A percentile compares a stretch with the other conserved stretches of the same genome.
Evolutionary conservation across 805 yeast species (phyloP).

Genomic region (Metschnikowia anglica): DNA sequence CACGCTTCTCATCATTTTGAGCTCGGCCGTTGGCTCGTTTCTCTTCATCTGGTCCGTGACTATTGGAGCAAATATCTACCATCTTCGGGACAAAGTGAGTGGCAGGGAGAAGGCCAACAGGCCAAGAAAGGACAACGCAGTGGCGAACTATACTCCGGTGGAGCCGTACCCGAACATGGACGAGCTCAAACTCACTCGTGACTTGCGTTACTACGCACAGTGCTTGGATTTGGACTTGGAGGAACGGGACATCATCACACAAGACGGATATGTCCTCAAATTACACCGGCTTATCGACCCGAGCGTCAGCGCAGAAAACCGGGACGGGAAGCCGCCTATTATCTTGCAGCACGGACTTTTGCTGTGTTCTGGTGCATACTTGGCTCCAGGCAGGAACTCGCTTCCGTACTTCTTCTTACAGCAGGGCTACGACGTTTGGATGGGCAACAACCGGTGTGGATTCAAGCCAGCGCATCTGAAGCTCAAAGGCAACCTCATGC

Average conservation of each 20-base stretch:
- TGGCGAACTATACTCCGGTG: slow-evolving; percentile 30
- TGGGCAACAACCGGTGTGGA: slow-evolving; percentile 89
- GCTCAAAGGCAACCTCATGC: slow-evolving; percentile 35
- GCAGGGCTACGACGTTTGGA: slow-evolving; percentile 81
- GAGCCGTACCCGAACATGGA: slow-evolving; percentile 37
- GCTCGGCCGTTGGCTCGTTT: slow-evolving; percentile 31
- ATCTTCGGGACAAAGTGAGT: slow-evolving; percentile 27
- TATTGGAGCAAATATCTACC: slow-evolving; percentile 32
- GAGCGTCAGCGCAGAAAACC: slow-evolving; percentile 27
- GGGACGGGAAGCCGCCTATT: slow-evolving; percentile 54
- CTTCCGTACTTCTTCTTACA: slow-evolving; percentile 57
- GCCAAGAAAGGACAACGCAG: slow-evolving; percentile 23
- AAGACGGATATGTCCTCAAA: slow-evolving; percentile 75
- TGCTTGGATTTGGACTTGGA: slow-evolving; percentile 59
- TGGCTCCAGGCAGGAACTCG: slow-evolving; percentile 80
- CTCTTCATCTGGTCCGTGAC: slow-evolving; percentile 28
- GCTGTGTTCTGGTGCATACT: slow-evolving; percentile 82
- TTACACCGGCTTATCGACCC: slow-evolving; percentile 64
- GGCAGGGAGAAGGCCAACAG: slow-evolving; percentile 32
- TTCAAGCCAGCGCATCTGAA: slow-evolving; percentile 63
- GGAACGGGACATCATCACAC: slow-evolving; percentile 61
- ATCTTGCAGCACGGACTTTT: slow-evolving; percentile 82
- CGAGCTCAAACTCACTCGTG: slow-evolving; percentile 35
- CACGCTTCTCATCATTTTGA: slow-evolving; percentile 22
- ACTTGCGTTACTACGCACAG: slow-evolving; percentile 66